phyloP scores from a whole-genome alignment of 2,329 filamentous ascomycete genomes.

The Aspergillus fructus region DNA sequence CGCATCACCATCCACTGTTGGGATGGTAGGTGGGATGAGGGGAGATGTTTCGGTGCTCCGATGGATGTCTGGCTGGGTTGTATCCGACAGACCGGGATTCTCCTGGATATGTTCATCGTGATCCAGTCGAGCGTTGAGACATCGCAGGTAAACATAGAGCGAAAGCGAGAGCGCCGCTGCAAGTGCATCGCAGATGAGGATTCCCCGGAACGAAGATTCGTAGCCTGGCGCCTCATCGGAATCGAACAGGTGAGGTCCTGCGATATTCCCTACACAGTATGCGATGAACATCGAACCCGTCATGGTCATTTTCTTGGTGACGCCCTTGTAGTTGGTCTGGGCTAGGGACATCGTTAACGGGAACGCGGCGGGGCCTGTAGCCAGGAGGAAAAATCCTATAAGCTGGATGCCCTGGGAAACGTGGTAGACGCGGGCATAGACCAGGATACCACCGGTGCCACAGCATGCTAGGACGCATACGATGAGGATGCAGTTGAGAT shows the following conservation, averaged over 20 bases:
- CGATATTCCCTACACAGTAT: slow-evolving; percentile 58
- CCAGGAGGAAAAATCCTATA: slow-evolving; percentile 59
- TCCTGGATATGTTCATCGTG: slow-evolving; percentile 35
- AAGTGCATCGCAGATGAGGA: slow-evolving; percentile 58
- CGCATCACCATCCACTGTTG: slow-evolving; percentile 51
- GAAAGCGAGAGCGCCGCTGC: slow-evolving; percentile 46
- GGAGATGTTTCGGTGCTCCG: slow-evolving; percentile 26
- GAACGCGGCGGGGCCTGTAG: slow-evolving; percentile 54
- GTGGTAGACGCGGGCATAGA: slow-evolving; percentile 48
- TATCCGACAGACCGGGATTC: slow-evolving; percentile 28
- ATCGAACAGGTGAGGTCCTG: slow-evolving; percentile 57
- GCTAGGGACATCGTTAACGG: slow-evolving; percentile 57
- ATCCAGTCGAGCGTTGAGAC: slow-evolving; percentile 46
- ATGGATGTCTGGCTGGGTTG: slow-evolving; percentile 37
- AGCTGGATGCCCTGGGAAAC: slow-evolving; percentile 46
- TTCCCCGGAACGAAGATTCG: slow-evolving; percentile 54
- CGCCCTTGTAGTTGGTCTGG: slow-evolving; percentile 56
- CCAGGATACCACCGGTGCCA: slow-evolving; percentile 54
- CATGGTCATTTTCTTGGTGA: slow-evolving; percentile 62
- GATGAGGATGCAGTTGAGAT: slow-evolving; percentile 38
- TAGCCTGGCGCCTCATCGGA: slow-evolving; percentile 53
- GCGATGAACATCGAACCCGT: slow-evolving; percentile 56
- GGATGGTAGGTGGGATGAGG: slow-evolving; percentile 29
- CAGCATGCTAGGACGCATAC: slow-evolving; percentile 52
- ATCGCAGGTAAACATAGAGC: slow-evolving; percentile 51